phyloP scores from a whole-genome alignment of 129 eudicot genomes.

The Artemisia tridentata region DNA sequence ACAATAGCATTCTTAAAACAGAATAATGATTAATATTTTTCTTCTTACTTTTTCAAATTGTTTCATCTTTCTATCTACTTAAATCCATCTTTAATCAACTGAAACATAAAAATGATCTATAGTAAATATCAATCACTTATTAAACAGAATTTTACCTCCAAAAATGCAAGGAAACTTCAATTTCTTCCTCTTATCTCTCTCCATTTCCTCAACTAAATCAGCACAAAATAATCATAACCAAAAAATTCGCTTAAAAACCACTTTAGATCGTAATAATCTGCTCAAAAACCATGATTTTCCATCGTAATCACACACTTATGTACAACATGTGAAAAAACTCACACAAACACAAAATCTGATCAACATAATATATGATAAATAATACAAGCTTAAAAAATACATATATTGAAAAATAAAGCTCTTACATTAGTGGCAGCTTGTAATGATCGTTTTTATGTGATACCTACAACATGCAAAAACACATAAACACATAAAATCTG shows the following conservation, averaged over 20 bases:
- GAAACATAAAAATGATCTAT: slow-evolving; percentile 9
- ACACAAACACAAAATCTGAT: slow-evolving; percentile 16
- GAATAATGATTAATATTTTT: not conserved
- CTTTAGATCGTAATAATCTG: too few species aligned
- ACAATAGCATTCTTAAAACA: slow-evolving; percentile 17
- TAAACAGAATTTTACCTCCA: slow-evolving; percentile 26
- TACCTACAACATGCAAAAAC: not conserved
- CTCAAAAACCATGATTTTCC: not conserved
- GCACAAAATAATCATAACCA: not conserved
- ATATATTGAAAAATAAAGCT: too few species aligned
- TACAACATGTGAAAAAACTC: slow-evolving; percentile 1
- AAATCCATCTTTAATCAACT: slow-evolving; percentile 16
- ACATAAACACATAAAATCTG: not conserved
- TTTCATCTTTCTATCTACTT: slow-evolving; percentile 3
- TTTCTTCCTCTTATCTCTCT: slow-evolving; percentile 27
- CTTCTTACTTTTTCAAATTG: not conserved
- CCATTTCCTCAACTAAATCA: slow-evolving; percentile 21
- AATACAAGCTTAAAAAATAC: too few species aligned
- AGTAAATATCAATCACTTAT: not conserved
- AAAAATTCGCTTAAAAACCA: not conserved
- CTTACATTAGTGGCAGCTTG: too few species aligned
- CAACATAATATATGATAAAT: too few species aligned
- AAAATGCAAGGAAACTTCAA: slow-evolving; percentile 34
- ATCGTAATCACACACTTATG: slow-evolving; percentile 7
- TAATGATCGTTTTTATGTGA: too few species aligned